phyloP scores from a whole-genome alignment of 192 early-diverging fungal genomes.

The Entophlyctis luteolus region DNA sequence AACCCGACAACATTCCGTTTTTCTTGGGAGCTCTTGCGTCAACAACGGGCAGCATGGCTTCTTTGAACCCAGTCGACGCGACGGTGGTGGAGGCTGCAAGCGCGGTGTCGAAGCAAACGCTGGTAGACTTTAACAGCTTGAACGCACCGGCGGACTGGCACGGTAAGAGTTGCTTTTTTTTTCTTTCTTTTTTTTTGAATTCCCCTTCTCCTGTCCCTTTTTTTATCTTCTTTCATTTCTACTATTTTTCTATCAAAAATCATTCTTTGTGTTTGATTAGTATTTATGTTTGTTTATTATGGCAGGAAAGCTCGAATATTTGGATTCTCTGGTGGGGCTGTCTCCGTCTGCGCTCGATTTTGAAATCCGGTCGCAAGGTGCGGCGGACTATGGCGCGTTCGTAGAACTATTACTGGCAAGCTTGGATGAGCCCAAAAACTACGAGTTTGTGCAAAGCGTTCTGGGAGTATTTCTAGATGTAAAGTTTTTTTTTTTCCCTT shows the following conservation, averaged over 20 bases:
- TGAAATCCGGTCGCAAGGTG: slow-evolving; percentile 73
- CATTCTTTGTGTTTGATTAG: not conserved
- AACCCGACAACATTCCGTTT: slow-evolving; percentile 88
- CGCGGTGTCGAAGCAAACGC: slow-evolving; percentile 39
- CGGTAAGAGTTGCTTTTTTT: slow-evolving; percentile 47
- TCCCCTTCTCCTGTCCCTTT: no score
- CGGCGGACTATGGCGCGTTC: slow-evolving; percentile 66
- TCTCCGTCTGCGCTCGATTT: slow-evolving; percentile 81
- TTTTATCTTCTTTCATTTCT: no score
- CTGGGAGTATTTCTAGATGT: slow-evolving; percentile 70
- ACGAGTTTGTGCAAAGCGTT: slow-evolving; percentile 81
- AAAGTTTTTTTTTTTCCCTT: not conserved
- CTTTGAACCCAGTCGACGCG: slow-evolving; percentile 34
- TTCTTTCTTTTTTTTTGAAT: not conserved
- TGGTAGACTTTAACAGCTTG: slow-evolving; percentile 49
- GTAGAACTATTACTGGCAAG: slow-evolving; percentile 60
- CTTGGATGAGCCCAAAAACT: slow-evolving; percentile 68
- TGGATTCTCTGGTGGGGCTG: slow-evolving; percentile 54
- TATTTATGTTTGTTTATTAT: slow-evolving; percentile 29
- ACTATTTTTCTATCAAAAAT: not conserved
- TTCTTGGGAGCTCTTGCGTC: slow-evolving; percentile 79
- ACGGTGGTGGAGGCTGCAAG: slow-evolving; percentile 23
- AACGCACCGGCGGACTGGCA: slow-evolving; percentile 60
- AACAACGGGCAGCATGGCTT: slow-evolving; percentile 62
- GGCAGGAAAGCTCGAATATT: slow-evolving; percentile 62